Percentiles rank a stretch among this genome's conserved stretches.
These are phyloP conservation scores for Hemisphaericaspora lyxosophila DNA, from an alignment of 1,139 yeast species.

Conservation along the genomic window DNA sequence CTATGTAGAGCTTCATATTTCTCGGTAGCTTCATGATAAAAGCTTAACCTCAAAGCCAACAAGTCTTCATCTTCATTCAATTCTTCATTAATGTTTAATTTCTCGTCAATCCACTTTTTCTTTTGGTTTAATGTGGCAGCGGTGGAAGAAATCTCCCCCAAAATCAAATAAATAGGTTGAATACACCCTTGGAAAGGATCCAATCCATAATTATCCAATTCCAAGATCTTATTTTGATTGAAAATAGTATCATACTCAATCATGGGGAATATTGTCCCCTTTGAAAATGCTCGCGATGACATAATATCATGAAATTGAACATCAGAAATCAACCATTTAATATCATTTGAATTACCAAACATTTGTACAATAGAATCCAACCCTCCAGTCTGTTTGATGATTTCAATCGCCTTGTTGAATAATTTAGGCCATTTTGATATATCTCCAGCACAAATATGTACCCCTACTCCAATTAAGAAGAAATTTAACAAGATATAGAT, in stretches of 20 bases:
- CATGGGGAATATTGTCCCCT: conserved; percentile 40
- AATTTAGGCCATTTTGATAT: conserved; percentile 39
- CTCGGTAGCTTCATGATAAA: conserved; percentile 18
- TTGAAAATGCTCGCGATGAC: conserved; percentile 31
- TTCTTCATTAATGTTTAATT: neutral
- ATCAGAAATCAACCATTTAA: conserved; percentile 43
- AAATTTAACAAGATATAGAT: conserved; percentile 27
- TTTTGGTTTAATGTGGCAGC: conserved; percentile 22
- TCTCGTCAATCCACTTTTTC: conserved; percentile 5
- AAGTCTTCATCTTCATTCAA: neutral
- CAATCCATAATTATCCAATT: conserved; percentile 35
- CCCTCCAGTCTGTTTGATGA: conserved; percentile 36
- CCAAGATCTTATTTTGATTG: conserved; percentile 15
- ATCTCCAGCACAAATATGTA: conserved; percentile 47
- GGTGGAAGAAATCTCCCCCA: conserved; percentile 43
- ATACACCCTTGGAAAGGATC: conserved; percentile 53
- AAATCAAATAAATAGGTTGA: conserved; percentile 38
- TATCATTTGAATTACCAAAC: conserved; percentile 38
- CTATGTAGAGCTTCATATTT: conserved; percentile 16
- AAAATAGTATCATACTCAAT: conserved; percentile 28
- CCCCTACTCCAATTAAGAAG: conserved; percentile 30
- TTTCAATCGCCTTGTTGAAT: conserved; percentile 22
- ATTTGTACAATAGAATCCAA: conserved; percentile 20
- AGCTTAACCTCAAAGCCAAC: conserved; percentile 13
- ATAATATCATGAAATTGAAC: conserved; percentile 48